Conservation (phyloP, 208 protist genomes). For the Borovskyia barvae region DNA sequence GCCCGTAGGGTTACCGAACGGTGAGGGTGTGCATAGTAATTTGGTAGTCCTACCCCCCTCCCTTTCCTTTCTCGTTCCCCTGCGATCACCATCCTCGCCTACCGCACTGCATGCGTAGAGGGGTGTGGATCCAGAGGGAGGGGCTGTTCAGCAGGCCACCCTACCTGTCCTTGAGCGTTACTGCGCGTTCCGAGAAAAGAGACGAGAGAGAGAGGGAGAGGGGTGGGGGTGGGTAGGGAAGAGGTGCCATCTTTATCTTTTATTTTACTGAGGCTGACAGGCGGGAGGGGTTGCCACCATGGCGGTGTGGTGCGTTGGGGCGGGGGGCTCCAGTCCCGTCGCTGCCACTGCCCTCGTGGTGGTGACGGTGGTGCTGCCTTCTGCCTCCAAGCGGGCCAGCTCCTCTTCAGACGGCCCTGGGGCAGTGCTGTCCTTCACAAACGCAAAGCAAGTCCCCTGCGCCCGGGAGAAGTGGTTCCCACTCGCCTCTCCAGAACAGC, state of each 20-base stretch:
- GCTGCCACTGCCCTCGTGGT: background rate
- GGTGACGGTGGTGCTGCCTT: background rate
- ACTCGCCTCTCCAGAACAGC: slow-evolving; percentile 26
- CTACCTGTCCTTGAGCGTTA: background rate
- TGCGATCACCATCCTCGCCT: no score
- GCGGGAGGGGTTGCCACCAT: slow-evolving; percentile 17
- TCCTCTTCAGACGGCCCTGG: slow-evolving; percentile 32
- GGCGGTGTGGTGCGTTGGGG: background rate
- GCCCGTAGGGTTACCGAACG: no score
- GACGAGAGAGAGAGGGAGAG: background rate
- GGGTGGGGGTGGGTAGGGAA: no score
- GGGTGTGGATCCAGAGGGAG: no score
- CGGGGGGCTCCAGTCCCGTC: background rate
- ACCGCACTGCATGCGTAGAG: no score
- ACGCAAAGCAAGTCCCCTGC: slow-evolving; percentile 69
- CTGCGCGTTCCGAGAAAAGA: background rate
- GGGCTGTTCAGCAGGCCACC: no score
- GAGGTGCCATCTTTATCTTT: background rate
- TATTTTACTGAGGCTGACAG: slow-evolving; percentile 46
- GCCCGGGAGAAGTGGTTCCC: slow-evolving; percentile 46
- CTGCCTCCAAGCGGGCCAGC: slow-evolving; percentile 1
- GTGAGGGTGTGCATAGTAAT: no score
- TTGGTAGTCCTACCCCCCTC: no score
- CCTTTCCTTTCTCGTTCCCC: no score
- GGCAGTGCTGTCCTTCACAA: slow-evolving; percentile 69